Percentiles rank a stretch among this genome's conserved stretches.
These are phyloP conservation scores for Fusarium hostae DNA, from an alignment of 2,329 filamentous ascomycete species.

Conservation along the genomic window DNA sequence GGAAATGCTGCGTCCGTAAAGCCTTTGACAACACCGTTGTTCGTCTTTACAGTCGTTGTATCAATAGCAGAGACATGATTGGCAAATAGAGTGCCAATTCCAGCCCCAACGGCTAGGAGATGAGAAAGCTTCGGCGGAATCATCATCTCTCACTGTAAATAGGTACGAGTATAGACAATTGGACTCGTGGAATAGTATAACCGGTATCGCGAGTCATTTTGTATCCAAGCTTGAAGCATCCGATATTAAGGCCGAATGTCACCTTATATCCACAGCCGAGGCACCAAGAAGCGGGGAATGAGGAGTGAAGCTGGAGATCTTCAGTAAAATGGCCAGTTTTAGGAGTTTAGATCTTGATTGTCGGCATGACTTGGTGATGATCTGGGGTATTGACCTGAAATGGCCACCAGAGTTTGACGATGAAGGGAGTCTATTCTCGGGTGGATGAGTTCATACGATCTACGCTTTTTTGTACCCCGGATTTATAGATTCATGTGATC, in stretches of 20 bases:
- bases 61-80: neutral
- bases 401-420: neutral
- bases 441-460: neutral
- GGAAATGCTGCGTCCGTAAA: neutral
- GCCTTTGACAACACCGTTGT: neutral
- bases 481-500: rapidly evolving
- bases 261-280: neutral
- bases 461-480: neutral
- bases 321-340: neutral
- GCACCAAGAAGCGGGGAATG: neutral
- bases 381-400: neutral
- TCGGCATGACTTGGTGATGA: neutral
- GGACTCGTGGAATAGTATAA: neutral
- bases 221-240: neutral
- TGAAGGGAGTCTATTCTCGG: too few species aligned
- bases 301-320: neutral
- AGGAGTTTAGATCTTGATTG: neutral
- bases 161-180: rapidly evolving
- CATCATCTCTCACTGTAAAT: neutral
- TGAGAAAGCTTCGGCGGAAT: neutral
- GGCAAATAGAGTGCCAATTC: neutral
- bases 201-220: neutral
- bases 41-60: neutral
- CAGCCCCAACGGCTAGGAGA: neutral
- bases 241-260: neutral